phyloP scores from a whole-genome alignment of 2,329 filamentous ascomycete species.

The Didymella sp. region DNA sequence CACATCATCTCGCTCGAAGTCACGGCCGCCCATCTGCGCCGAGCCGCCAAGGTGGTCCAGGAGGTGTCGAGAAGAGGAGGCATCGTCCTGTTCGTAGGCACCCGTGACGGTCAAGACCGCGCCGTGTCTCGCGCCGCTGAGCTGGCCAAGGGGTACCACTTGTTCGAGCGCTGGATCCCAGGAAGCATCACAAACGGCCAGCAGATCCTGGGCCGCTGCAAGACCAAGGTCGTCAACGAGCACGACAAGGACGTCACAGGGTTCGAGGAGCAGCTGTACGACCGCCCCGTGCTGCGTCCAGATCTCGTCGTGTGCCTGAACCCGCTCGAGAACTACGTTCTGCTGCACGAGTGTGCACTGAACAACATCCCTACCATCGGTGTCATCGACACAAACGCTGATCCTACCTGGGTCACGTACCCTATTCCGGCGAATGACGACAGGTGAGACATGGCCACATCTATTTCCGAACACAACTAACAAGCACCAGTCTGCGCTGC shows the following conservation, averaged over 20 bases:
- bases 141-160: slow-evolving; percentile 78
- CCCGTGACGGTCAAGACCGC: slow-evolving; percentile 78
- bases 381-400: slow-evolving; percentile 89
- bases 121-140: slow-evolving; percentile 82
- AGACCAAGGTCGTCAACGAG: slow-evolving; percentile 78
- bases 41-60: slow-evolving; percentile 89
- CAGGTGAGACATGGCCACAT: slow-evolving; percentile 62
- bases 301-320: slow-evolving; percentile 94
- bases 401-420: slow-evolving; percentile 94
- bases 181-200: slow-evolving; percentile 93
- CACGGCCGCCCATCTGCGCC: slow-evolving; percentile 87
- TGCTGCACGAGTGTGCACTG: slow-evolving; percentile 89
- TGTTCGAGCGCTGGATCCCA: slow-evolving; percentile 93
- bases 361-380: slow-evolving; percentile 93
- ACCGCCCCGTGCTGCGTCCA: slow-evolving; percentile 74
- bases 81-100: slow-evolving; percentile 89
- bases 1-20: slow-evolving; percentile 93
- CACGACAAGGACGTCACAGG: slow-evolving; percentile 68
- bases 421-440: slow-evolving; percentile 97
- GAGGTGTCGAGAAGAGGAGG: slow-evolving; percentile 84
- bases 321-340: slow-evolving; percentile 86
- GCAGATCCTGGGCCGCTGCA: slow-evolving; percentile 77
- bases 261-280: slow-evolving; percentile 70
- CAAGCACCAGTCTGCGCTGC: slow-evolving; percentile 71
- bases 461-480: neutral